phyloP scores from a whole-genome alignment of 768 basidiomycete genomes.

The Podaxis carcinomalis region DNA sequence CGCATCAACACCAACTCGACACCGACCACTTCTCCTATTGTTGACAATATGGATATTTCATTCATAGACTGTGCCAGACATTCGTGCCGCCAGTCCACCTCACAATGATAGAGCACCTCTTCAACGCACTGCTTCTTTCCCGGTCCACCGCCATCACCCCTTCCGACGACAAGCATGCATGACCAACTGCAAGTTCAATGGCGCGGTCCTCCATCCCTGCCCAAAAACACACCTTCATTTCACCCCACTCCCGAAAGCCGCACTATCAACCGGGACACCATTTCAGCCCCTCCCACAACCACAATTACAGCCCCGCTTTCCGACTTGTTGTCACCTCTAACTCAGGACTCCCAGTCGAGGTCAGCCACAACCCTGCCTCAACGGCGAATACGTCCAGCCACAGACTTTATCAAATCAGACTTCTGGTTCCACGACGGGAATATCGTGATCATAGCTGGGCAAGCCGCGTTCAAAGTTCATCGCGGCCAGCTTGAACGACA shows the following conservation, averaged over 20 bases:
- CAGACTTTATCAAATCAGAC: constrained; percentile 42
- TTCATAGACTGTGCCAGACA: background rate
- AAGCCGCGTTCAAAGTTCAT: constrained; percentile 68
- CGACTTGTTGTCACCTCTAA: background rate
- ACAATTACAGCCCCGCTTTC: background rate
- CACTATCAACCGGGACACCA: background rate
- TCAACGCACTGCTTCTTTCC: background rate
- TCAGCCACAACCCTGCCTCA: constrained; percentile 1
- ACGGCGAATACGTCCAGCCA: background rate
- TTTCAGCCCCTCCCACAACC: background rate
- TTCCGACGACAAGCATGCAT: background rate
- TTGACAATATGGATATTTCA: background rate
- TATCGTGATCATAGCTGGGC: constrained; percentile 53
- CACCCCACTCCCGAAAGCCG: background rate
- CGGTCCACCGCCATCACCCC: background rate
- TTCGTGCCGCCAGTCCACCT: background rate
- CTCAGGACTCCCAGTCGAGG: background rate
- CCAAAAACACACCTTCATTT: background rate
- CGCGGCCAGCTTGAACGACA: constrained; percentile 70
- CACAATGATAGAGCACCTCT: background rate
- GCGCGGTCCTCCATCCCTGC: background rate
- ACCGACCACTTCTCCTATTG: background rate
- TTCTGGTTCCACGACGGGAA: constrained; percentile 78
- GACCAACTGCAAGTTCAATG: background rate
- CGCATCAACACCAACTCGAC: no score